phyloP scores from a whole-genome alignment of 805 yeast genomes.

The Kurtzmaniella cleridarum region DNA sequence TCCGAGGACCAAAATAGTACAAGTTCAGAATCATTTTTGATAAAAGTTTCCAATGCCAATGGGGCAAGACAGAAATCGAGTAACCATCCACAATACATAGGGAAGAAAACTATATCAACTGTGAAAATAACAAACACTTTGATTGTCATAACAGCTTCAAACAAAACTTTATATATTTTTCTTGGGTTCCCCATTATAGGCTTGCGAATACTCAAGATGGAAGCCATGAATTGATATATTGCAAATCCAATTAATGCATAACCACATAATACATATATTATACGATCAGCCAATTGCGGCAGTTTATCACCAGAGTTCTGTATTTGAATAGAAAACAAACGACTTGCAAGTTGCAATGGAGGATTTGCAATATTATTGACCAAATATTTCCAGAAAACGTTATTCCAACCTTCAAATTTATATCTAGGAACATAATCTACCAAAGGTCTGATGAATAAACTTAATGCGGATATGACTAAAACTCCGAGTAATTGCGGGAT shows the following conservation, averaged over 20 bases:
- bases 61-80: conserved; percentile 68
- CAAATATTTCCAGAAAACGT: too few relatives aligned
- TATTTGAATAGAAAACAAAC: too few relatives aligned
- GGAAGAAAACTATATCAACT: conserved; percentile 80
- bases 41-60: conserved; percentile 22
- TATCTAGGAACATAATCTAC: conserved; percentile 2
- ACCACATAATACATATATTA: conserved; percentile 28
- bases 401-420: background rate
- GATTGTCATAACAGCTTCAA: conserved; percentile 54
- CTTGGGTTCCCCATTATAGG: conserved; percentile 51
- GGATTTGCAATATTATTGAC: too few relatives aligned
- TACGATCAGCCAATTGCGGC: conserved; percentile 26
- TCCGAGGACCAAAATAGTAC: background rate
- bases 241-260: conserved; percentile 22
- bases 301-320: conserved; percentile 15
- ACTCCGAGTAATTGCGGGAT: conserved; percentile 46
- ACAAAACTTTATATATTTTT: conserved; percentile 43
- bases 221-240: conserved; percentile 23
- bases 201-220: conserved; percentile 25
- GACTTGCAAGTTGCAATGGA: too few relatives aligned
- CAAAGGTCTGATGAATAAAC: conserved; percentile 5
- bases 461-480: conserved; percentile 11
- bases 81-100: conserved; percentile 77
- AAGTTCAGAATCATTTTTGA: background rate
- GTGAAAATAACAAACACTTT: conserved; percentile 74